phyloP scores from a whole-genome alignment of 2,329 filamentous ascomycete genomes.

The Arthroderma sp. region DNA sequence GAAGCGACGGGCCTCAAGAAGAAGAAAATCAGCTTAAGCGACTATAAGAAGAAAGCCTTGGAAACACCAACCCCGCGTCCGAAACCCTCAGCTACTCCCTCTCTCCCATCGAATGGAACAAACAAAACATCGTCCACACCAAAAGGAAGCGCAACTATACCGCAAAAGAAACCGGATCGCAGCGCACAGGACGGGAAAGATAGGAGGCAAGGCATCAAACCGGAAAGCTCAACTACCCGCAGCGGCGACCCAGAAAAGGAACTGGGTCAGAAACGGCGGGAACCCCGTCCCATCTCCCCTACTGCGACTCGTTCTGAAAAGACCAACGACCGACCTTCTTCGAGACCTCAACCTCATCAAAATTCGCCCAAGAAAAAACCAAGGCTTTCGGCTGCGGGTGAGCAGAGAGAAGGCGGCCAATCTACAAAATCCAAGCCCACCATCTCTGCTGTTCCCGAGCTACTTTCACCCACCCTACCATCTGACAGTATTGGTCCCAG shows the following conservation, averaged over 20 bases:
- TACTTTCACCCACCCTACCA: constrained; percentile 32
- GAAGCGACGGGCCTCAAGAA: constrained; percentile 28
- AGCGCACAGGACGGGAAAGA: not conserved
- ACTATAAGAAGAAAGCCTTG: constrained; percentile 46
- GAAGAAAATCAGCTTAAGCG: constrained; percentile 50
- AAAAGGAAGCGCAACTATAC: not conserved
- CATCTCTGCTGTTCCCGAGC: constrained; percentile 20
- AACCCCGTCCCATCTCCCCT: not conserved
- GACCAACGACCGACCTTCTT: not conserved
- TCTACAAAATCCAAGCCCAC: constrained; percentile 13
- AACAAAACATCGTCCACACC: not conserved
- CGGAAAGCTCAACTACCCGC: not conserved
- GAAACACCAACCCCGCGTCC: constrained; percentile 15
- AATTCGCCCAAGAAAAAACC: constrained; percentile 21
- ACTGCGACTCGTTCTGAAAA: not conserved
- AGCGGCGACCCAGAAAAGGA: not conserved
- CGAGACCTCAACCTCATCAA: not conserved
- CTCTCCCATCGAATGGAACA: not conserved
- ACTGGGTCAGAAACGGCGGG: not conserved
- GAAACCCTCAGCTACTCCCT: constrained; percentile 13
- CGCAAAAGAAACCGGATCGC: not conserved
- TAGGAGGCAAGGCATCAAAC: not conserved
- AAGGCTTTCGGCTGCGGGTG: constrained; percentile 19
- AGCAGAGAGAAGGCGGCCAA: constrained; percentile 5
- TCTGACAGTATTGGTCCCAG: constrained; percentile 20